Evolutionary conservation across 2,329 filamentous ascomycete genomes (phyloP).

Genomic region (Penicillium sp.): DNA sequence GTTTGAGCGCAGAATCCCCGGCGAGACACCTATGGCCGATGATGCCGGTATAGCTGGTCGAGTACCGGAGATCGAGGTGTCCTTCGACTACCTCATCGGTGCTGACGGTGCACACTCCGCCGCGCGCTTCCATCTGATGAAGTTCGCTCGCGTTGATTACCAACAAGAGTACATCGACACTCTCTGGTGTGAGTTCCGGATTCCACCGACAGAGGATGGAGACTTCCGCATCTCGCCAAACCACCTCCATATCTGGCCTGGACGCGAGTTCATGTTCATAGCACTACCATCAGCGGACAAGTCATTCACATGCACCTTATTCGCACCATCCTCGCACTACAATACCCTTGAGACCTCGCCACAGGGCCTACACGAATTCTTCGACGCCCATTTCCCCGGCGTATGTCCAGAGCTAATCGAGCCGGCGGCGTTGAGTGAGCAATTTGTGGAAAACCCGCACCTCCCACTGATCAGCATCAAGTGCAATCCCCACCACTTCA

Average conservation of each 20-base stretch:
- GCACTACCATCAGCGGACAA: conserved; percentile 87
- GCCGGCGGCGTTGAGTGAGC: conserved; percentile 64
- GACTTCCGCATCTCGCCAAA: conserved; percentile 82
- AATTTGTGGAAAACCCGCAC: conserved; percentile 81
- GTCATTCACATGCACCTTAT: conserved; percentile 92
- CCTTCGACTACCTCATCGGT: conserved; percentile 91
- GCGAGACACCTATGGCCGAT: conserved; percentile 31
- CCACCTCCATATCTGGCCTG: conserved; percentile 97
- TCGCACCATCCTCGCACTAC: conserved; percentile 73
- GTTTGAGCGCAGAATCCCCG: conserved; percentile 65
- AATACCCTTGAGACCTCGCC: conserved; percentile 64
- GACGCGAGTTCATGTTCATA: conserved; percentile 95
- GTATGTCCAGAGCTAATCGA: conserved; percentile 64
- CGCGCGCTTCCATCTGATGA: conserved; percentile 92
- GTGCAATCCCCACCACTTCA: conserved; percentile 83
- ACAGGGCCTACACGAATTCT: conserved; percentile 75
- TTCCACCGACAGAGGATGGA: conserved; percentile 56
- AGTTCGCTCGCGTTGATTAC: conserved; percentile 86
- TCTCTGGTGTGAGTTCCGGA: conserved; percentile 93
- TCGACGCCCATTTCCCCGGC: conserved; percentile 81
- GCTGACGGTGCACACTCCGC: conserved; percentile 94
- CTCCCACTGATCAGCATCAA: conserved; percentile 92
- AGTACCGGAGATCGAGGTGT: conserved; percentile 72
- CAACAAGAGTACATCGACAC: conserved; percentile 94
- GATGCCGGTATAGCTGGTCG: conserved; percentile 43